Evolutionary conservation across 192 early-diverging fungal genomes (phyloP), one percentile per base, ranked within the genome.

Genomic region (Podila horticola): DNA sequence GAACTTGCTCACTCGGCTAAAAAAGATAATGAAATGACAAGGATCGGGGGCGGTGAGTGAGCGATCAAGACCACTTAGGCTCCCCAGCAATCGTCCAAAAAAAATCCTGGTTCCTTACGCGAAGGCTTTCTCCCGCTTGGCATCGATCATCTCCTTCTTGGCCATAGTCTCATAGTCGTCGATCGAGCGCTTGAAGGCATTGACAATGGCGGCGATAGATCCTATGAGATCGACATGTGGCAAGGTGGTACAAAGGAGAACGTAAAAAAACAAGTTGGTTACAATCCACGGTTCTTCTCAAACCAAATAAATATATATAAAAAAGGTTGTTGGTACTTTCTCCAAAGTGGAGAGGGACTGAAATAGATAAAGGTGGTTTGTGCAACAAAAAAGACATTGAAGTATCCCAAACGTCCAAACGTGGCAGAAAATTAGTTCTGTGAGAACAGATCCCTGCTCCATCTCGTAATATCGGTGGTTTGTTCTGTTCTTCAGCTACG

Each of bases 161-260:
- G 89, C 87, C 61, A 88, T 72, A 50, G 70, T 64, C 28, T 88
- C 89, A 71, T 88, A 90, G 62, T 90, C 87, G 71, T 88, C 89
- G 50, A 90, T 90, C 7, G 86, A 85, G 19, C 87, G 77, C 64
- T 88, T 84, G 60, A 90, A 74, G 19, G 87, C 82, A 48, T 71
- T 82, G 51, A 86, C 75, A 41, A 83, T 75, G 3, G 75, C 89
- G 17, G 89, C 67, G 52, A 90, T 88, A 67, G 88, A 87, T 30
- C 89, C 89, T 90, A 55, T 13, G 15, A 45, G 12, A 45, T 45
- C 15, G 41, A 45, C 13, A 55, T 52, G 17, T 55, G n/a, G n/a
- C n/a, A 55, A 22, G 20, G 52, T 26, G 20, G 24, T 17, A 55
- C 52, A 45, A 45, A 45, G 41, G 41, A 36, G 41, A 45, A 13